Evolutionary conservation across 306 rosid species (phyloP).

Genomic region (Acacia melanoxylon): DNA sequence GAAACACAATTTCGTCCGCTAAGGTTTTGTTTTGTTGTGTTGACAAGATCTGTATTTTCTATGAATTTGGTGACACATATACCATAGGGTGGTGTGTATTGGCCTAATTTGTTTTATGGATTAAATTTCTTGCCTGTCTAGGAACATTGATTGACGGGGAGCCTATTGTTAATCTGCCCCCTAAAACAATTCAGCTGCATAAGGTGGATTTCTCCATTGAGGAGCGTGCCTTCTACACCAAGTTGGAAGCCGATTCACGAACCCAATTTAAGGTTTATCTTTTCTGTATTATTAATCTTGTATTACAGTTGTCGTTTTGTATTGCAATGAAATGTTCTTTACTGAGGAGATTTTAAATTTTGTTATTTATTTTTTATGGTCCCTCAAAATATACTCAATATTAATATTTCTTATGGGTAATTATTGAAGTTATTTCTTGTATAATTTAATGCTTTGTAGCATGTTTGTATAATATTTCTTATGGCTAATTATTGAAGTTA

Average conservation of each 20-base stretch:
- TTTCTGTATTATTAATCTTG: slow-evolving; percentile 22
- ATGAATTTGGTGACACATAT: slow-evolving; percentile 25
- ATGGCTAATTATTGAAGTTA: neutral
- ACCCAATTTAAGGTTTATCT: slow-evolving; percentile 77
- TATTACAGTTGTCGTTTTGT: slow-evolving; percentile 6
- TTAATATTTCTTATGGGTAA: neutral
- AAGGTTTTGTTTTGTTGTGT: slow-evolving; percentile 23
- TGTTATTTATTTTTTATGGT: slow-evolving; percentile 7
- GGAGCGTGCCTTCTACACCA: slow-evolving; percentile 92
- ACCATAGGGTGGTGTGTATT: slow-evolving; percentile 26
- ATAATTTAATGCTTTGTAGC: neutral
- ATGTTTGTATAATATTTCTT: neutral
- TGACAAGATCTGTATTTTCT: slow-evolving; percentile 12
- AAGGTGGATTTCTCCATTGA: slow-evolving; percentile 82
- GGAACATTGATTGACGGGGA: slow-evolving; percentile 89
- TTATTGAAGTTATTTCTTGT: neutral
- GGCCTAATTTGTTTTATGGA: slow-evolving; percentile 29
- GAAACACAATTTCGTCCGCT: slow-evolving; percentile 19
- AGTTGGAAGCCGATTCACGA: slow-evolving; percentile 92
- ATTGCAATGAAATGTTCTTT: slow-evolving; percentile 19
- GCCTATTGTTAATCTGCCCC: slow-evolving; percentile 88
- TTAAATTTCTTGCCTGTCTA: slow-evolving; percentile 32
- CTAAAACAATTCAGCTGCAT: slow-evolving; percentile 63
- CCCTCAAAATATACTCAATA: slow-evolving; percentile 12
- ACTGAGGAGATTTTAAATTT: slow-evolving; percentile 19